Evolutionary conservation across 169 alveolate species (phyloP), one percentile per base, ranked within the genome.

Genomic region (Eimeria tenella): DNA sequence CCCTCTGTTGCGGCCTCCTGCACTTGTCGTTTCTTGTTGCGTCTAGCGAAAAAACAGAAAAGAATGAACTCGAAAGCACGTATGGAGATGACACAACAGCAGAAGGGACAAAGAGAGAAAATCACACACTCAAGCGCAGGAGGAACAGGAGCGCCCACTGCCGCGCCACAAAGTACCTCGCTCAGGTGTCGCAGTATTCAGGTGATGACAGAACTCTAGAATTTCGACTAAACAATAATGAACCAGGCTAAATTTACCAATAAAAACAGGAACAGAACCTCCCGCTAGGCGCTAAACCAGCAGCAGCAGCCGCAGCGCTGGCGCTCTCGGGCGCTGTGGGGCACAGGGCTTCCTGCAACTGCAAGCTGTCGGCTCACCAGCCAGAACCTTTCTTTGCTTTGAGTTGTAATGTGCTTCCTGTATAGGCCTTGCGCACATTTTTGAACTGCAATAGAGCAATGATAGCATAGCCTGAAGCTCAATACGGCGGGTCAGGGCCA

Each of bases 271-370:
- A 52, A 79, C 56, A 79, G 13, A 25, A 79, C 70, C 88, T 55
- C 70, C 53, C 19, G 56, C 50, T 79, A 55, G 23, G 25, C 88
- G 53, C 53, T 23, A 79, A 79, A 68, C 56, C 88, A 53, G 70
- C 71, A 17, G 11, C 49, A 53, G 88, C 52, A 25, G 88, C 88
- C 88, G 88, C 88, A 50, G 73, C 73, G 73, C 70, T 50, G 56
- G 88, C 88, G 70, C 88, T 79, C 73, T 79, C 88, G 65, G 70
- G 88, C 88, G 88, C 73, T 79, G 88, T 79, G 88, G 88, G 88
- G 88, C 88, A 79, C 88, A 50, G 73, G 88, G 71, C 88, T 79
- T 56, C 88, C 88, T 50, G 88, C 88, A 52, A 52, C 70, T 10
- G n/a, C 73, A 58, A 10, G 19, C 68, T 58, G 68, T 58, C 19